phyloP scores from a whole-genome alignment of 164 flowering plant species.

The Nymphaea thermarum region DNA sequence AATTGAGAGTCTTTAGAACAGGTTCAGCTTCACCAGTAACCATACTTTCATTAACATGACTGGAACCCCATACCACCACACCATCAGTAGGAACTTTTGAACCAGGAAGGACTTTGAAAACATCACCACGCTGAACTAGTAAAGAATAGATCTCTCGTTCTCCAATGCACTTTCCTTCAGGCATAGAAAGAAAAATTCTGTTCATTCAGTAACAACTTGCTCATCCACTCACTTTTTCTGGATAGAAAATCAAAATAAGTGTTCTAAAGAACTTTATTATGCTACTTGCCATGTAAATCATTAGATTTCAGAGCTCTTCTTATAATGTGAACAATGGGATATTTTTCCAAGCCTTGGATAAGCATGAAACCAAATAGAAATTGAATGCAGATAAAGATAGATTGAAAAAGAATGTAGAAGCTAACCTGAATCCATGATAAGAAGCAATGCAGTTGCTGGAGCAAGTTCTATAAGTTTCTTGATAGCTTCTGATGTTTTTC shows the following conservation, averaged over 20 bases:
- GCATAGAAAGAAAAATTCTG: conserved; percentile 6
- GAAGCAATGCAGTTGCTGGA: conserved; percentile 76
- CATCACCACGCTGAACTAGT: conserved; percentile 86
- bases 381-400: not conserved
- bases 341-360: not conserved
- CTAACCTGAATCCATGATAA: conserved; percentile 69
- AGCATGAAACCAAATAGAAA: not conserved
- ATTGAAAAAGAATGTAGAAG: not conserved
- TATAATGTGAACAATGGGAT: no score
- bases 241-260: not conserved
- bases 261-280: not conserved
- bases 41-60: conserved; percentile 96
- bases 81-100: conserved; percentile 93
- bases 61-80: conserved; percentile 80
- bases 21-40: conserved; percentile 94
- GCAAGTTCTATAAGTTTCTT: conserved; percentile 90
- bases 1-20: conserved; percentile 52
- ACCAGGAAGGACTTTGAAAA: conserved; percentile 86
- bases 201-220: not conserved
- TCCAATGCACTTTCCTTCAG: conserved; percentile 54
- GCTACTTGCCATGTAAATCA: not conserved
- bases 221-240: no score
- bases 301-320: no score
- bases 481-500: conserved; percentile 97
- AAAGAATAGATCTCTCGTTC: conserved; percentile 89